Base-by-base conservation (phyloP, 1,284 basidiomycete genomes). In the Rhodotorula mucilaginosa region DNA sequence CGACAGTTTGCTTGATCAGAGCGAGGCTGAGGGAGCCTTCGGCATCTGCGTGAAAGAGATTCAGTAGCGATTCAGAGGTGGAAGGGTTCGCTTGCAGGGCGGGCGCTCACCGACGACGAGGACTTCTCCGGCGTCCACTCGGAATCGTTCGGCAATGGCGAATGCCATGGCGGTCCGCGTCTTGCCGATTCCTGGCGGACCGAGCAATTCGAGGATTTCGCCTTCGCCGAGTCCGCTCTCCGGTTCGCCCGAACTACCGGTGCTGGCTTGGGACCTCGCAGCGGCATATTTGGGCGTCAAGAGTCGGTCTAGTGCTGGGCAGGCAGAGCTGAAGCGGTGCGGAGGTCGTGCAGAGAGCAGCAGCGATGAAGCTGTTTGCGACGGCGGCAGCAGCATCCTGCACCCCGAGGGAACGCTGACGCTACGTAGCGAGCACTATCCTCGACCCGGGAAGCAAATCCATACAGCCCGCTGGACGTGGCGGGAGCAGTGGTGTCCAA, bases 161-260 rank as follows among this genome's bases (percentile, higher is more conserved):
- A 72, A 74, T 0, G 65, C 73, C 34, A 74, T 46, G 46, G 49
- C 34, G 0, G 64, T 64, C 34, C 71, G 12, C 46, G 71, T 66
- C 61, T 74, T 74, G n/a, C 70, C 73, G n/a, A 64, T 51, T 4
- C 73, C 73, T 0, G 73, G 66, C n/a, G 73, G 71, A 21, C 73
- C 73, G 23, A 73, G 21, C 31, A 74, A 31, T 39, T 74, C 73
- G 48, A 74, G 68, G 2, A 73, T 51, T 3, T 64, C 56, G 3
- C 68, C 68, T 6, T 54, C 46, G 16, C 64, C 49, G 29, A 74
- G 49, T 0, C 73, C 73, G 0, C 39, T 15, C 19, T 54, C 63
- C 1, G 44, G 10, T 15, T 39, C 49, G 29, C 18, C 46, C 15
- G 29, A 29, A 34, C 5, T 47, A 2, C 12, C 31, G 19, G 16